These are phyloP conservation scores for Ophiostoma novo-ulmi DNA, from an alignment of 2,329 filamentous ascomycete species.

Conservation along the genomic window DNA sequence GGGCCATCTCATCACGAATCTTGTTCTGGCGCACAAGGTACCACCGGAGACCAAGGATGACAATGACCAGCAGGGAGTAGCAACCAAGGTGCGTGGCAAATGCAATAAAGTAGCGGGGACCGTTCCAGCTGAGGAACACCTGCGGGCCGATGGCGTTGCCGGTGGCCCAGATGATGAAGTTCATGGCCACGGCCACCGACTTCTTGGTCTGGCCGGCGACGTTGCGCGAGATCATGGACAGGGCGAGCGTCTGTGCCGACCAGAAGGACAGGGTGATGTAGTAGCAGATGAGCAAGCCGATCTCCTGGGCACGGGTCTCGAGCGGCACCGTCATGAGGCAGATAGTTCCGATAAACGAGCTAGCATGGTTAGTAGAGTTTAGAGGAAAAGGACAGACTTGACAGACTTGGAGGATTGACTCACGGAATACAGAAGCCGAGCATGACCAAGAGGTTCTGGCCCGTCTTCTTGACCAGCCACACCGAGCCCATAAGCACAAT, in stretches of 20 bases:
- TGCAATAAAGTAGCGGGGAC: constrained; percentile 63
- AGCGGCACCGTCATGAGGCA: constrained; percentile 65
- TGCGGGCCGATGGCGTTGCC: constrained; percentile 47
- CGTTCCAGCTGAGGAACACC: constrained; percentile 57
- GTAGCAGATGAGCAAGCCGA: constrained; percentile 66
- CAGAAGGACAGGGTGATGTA: constrained; percentile 73
- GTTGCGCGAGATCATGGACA: constrained; percentile 65
- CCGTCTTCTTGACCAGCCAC: constrained; percentile 60
- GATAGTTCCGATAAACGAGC: constrained; percentile 64
- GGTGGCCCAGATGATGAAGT: constrained; percentile 63
- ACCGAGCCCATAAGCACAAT: constrained; percentile 60
- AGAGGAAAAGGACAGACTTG: background rate
- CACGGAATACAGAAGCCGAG: constrained; percentile 60
- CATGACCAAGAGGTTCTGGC: constrained; percentile 67
- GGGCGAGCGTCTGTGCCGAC: constrained; percentile 61
- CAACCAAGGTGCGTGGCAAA: constrained; percentile 66
- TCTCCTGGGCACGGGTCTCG: constrained; percentile 51
- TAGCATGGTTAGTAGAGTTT: constrained; percentile 33
- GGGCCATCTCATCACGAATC: constrained; percentile 47
- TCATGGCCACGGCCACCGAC: constrained; percentile 60
- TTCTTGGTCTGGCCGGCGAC: constrained; percentile 72
- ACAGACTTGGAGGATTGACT: constrained; percentile 31
- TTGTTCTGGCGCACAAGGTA: constrained; percentile 53
- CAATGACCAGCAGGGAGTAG: constrained; percentile 55
- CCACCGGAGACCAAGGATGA: constrained; percentile 54